Percentiles rank a stretch among this genome's conserved stretches.
phyloP scores from a whole-genome alignment of 352 stramenopile species.

The Phytophthora boehmeriae region DNA sequence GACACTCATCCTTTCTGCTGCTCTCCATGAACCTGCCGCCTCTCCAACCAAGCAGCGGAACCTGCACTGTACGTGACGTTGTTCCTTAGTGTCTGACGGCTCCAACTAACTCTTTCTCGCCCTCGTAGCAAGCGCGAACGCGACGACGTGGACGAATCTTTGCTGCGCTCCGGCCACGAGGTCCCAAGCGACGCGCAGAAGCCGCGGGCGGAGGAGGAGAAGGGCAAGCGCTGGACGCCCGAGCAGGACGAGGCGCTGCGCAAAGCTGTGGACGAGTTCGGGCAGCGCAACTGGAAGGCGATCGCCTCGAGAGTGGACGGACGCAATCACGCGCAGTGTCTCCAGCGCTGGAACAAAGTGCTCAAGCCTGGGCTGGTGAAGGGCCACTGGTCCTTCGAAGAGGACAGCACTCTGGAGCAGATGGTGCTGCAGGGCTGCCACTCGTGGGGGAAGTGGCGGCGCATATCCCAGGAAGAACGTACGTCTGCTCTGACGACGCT shows the following conservation, averaged over 20 bases:
- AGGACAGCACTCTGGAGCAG: slow-evolving; percentile 88
- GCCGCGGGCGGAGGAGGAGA: slow-evolving; percentile 53
- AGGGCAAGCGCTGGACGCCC: slow-evolving; percentile 71
- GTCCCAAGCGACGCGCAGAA: slow-evolving; percentile 59
- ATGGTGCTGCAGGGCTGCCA: slow-evolving; percentile 79
- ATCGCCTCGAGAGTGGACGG: slow-evolving; percentile 67
- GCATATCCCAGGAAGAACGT: slow-evolving; percentile 70
- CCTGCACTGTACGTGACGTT: slow-evolving; percentile 26
- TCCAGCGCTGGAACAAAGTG: slow-evolving; percentile 88
- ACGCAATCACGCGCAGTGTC: slow-evolving; percentile 75
- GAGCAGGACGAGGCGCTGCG: slow-evolving; percentile 81
- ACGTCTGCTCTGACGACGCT: slow-evolving; percentile 9
- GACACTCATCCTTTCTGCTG: neutral
- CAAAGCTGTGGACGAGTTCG: slow-evolving; percentile 74
- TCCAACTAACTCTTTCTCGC: neutral
- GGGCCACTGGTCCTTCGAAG: slow-evolving; percentile 91
- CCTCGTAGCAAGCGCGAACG: slow-evolving; percentile 56
- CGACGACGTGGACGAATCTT: slow-evolving; percentile 33
- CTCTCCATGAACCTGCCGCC: neutral
- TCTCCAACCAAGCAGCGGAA: slow-evolving; percentile 14
- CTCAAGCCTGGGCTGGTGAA: slow-evolving; percentile 92
- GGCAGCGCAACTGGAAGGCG: slow-evolving; percentile 86
- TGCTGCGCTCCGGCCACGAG: slow-evolving; percentile 57
- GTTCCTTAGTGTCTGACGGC: no score
- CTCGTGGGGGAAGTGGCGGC: slow-evolving; percentile 72